Evolutionary conservation across 2,329 filamentous ascomycete genomes (phyloP).

Genomic region (Metarhizium humberi): DNA sequence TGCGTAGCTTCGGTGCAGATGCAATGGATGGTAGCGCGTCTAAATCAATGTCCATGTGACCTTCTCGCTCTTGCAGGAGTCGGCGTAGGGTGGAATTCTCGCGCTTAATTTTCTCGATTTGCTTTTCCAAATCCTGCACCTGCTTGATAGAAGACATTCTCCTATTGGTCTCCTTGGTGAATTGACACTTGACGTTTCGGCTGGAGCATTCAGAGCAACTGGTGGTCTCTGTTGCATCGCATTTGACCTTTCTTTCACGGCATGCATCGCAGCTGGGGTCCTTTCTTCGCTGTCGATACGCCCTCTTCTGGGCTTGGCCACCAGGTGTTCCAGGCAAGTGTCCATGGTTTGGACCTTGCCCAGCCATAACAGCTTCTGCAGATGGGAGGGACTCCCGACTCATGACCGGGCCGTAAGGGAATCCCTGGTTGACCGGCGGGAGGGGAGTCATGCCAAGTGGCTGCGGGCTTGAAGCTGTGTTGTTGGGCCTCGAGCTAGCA

Average conservation of each 20-base stretch:
- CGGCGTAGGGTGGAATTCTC: conserved; percentile 69
- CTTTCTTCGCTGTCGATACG: conserved; percentile 89
- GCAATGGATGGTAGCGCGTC: conserved; percentile 55
- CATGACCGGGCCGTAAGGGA: conserved; percentile 44
- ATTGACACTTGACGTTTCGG: conserved; percentile 93
- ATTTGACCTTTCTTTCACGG: conserved; percentile 76
- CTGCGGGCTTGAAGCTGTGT: conserved; percentile 39
- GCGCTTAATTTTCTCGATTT: conserved; percentile 69
- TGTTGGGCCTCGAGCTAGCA: conserved; percentile 39
- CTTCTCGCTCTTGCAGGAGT: conserved; percentile 44
- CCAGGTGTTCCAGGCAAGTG: conserved; percentile 32
- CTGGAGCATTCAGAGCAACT: conserved; percentile 97
- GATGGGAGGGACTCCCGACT: conserved; percentile 54
- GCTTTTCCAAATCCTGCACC: conserved; percentile 92
- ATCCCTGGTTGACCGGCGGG: conserved; percentile 36
- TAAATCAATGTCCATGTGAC: conserved; percentile 39
- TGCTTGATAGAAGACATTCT: conserved; percentile 99
- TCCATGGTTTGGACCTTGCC: conserved; percentile 32
- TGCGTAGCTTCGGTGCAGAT: conserved; percentile 54
- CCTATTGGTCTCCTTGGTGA: conserved; percentile 97
- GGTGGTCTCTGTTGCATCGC: conserved; percentile 90
- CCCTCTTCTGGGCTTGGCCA: conserved; percentile 71
- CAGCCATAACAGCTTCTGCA: conserved; percentile 46
- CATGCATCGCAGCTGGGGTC: conserved; percentile 98
- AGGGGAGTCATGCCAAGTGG: conserved; percentile 44